These are phyloP conservation scores for Dactylonectria estremocensis DNA, from an alignment of 2,329 filamentous ascomycete species.

Conservation along the genomic window DNA sequence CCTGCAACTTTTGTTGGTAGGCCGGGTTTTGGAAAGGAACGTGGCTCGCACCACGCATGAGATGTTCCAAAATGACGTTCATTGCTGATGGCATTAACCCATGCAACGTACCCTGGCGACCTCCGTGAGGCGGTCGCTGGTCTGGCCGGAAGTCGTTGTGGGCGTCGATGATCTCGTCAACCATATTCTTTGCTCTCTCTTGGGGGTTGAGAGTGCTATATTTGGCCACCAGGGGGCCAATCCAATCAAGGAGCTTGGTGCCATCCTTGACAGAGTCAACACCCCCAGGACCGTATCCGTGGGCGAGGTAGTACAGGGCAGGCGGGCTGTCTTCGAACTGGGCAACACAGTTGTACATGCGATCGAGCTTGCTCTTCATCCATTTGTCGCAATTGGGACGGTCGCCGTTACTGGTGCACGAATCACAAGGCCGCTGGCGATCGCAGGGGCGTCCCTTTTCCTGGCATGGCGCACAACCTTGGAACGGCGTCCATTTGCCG, in stretches of 20 bases:
- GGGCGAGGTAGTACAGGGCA: slow-evolving; percentile 54
- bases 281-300: slow-evolving; percentile 48
- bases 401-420: slow-evolving; percentile 43
- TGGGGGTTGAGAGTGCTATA: slow-evolving; percentile 28
- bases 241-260: slow-evolving; percentile 38
- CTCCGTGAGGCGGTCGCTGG: slow-evolving; percentile 16
- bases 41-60: neutral
- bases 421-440: slow-evolving; percentile 56
- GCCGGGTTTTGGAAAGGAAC: neutral
- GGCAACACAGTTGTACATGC: slow-evolving; percentile 6
- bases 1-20: neutral
- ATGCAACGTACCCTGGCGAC: slow-evolving; percentile 5
- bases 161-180: neutral
- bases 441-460: slow-evolving; percentile 50
- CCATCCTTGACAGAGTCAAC: slow-evolving; percentile 44
- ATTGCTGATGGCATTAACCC: neutral
- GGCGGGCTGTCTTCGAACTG: slow-evolving; percentile 34
- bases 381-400: slow-evolving; percentile 16
- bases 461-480: slow-evolving; percentile 45
- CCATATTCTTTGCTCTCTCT: neutral
- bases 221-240: slow-evolving; percentile 40
- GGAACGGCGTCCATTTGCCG: slow-evolving; percentile 47
- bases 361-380: neutral
- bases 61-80: neutral
- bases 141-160: slow-evolving; percentile 6